These are phyloP conservation scores for Podospora conica DNA, from an alignment of 495 filamentous ascomycete genomes.

Conservation along the genomic window DNA sequence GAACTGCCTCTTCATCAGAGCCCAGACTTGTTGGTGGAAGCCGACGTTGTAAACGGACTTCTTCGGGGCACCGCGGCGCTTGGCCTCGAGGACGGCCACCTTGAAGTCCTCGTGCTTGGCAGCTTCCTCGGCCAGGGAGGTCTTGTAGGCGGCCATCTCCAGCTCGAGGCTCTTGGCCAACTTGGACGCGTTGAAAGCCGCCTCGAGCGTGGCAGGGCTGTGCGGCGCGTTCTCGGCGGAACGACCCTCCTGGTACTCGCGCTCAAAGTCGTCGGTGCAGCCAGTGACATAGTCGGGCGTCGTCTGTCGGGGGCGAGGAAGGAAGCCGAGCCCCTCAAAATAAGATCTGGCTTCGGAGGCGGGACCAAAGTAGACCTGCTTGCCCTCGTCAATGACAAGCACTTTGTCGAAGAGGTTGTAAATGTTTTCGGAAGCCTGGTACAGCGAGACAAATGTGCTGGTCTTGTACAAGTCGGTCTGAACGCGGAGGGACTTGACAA, in stretches of 20 bases:
- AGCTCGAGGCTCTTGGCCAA: constrained; percentile 48
- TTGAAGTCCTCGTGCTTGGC: constrained; percentile 68
- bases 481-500: constrained; percentile 63
- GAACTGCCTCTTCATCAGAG: constrained; percentile 75
- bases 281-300: constrained; percentile 83
- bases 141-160: constrained; percentile 65
- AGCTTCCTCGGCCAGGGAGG: constrained; percentile 52
- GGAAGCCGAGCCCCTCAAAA: constrained; percentile 77
- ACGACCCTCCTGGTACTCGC: constrained; percentile 63
- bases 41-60: constrained; percentile 75
- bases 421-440: constrained; percentile 79
- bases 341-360: constrained; percentile 62
- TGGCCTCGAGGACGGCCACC: constrained; percentile 67
- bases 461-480: constrained; percentile 75
- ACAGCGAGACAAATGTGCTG: constrained; percentile 73
- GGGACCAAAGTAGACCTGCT: constrained; percentile 76
- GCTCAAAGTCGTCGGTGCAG: constrained; percentile 76
- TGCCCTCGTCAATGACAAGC: constrained; percentile 71
- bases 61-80: constrained; percentile 59
- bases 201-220: constrained; percentile 54
- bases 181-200: constrained; percentile 61
- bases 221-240: constrained; percentile 58
- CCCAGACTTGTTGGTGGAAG: constrained; percentile 74
- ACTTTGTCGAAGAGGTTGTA: constrained; percentile 87
- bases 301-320: constrained; percentile 72